phyloP scores from a whole-genome alignment of 164 flowering plant species.

The Dillenia suffruticosa region DNA sequence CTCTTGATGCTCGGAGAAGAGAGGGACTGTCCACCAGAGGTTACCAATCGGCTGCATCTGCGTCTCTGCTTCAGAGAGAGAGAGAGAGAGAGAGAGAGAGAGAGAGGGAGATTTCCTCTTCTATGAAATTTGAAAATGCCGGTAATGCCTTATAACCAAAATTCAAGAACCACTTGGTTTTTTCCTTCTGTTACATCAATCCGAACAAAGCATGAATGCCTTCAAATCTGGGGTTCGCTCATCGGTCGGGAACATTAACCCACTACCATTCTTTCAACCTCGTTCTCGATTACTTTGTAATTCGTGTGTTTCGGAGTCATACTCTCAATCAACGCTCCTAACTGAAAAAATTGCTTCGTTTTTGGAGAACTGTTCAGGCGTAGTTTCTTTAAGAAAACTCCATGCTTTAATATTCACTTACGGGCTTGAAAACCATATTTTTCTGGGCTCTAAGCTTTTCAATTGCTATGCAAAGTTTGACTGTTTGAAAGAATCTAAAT shows the following conservation, averaged over 20 bases:
- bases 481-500: slow-evolving; percentile 29
- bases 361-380: slow-evolving; percentile 22
- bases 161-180: too few relatives aligned
- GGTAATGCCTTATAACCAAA: too few relatives aligned
- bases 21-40: too few relatives aligned
- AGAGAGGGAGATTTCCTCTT: too few relatives aligned
- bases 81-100: too few relatives aligned
- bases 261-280: background rate
- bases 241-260: background rate
- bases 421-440: slow-evolving; percentile 26
- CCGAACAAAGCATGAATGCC: slow-evolving; percentile 1
- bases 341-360: slow-evolving; percentile 18
- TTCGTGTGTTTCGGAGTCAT: background rate
- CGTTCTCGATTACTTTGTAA: slow-evolving; percentile 1
- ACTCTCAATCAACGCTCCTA: slow-evolving; percentile 4
- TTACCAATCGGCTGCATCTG: too few relatives aligned
- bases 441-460: slow-evolving; percentile 41
- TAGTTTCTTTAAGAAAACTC: slow-evolving; percentile 27
- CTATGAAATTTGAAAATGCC: too few relatives aligned
- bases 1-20: too few relatives aligned
- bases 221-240: slow-evolving; percentile 12
- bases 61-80: too few relatives aligned
- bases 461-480: slow-evolving; percentile 31
- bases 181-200: too few relatives aligned
- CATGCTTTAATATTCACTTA: slow-evolving; percentile 27